phyloP scores from a whole-genome alignment of 257 asterid genomes.

The Avicennia marina region DNA sequence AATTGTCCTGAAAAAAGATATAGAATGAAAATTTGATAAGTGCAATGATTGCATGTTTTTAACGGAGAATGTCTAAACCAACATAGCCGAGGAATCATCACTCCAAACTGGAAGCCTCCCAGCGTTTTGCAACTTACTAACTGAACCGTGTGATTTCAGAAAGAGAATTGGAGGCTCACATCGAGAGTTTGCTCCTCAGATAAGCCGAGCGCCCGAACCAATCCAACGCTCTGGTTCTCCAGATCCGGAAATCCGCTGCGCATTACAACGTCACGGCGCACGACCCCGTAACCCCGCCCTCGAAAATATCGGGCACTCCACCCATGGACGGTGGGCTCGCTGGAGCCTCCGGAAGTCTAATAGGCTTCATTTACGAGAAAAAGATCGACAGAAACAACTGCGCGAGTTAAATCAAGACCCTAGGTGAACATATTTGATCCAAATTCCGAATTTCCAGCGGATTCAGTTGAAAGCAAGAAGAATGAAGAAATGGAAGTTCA shows the following conservation, averaged over 20 bases:
- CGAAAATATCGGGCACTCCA: constrained; percentile 84
- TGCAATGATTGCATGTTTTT: no score
- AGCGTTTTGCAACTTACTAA: background rate
- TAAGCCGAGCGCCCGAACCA: constrained; percentile 89
- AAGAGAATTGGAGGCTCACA: constrained; percentile 30
- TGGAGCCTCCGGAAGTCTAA: constrained; percentile 91
- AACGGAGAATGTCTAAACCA: no score
- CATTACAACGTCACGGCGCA: constrained; percentile 82
- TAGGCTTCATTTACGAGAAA: constrained; percentile 68
- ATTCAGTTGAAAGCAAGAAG: no score
- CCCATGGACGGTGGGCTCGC: constrained; percentile 60
- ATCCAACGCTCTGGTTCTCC: constrained; percentile 89
- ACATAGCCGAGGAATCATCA: no score
- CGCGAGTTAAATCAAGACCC: no score
- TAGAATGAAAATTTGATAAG: no score
- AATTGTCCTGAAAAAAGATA: no score
- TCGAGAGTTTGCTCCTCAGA: constrained; percentile 63
- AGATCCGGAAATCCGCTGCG: constrained; percentile 88
- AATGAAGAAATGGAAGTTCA: no score
- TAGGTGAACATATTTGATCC: no score
- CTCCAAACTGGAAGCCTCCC: no score
- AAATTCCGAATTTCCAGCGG: no score
- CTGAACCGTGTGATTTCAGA: background rate
- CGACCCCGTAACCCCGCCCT: constrained; percentile 68
- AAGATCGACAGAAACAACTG: no score